Evolutionary conservation across 2,329 filamentous ascomycete species (phyloP), one percentile per base, ranked within the genome.

Genomic region (Chaetomiaceae sp.): DNA sequence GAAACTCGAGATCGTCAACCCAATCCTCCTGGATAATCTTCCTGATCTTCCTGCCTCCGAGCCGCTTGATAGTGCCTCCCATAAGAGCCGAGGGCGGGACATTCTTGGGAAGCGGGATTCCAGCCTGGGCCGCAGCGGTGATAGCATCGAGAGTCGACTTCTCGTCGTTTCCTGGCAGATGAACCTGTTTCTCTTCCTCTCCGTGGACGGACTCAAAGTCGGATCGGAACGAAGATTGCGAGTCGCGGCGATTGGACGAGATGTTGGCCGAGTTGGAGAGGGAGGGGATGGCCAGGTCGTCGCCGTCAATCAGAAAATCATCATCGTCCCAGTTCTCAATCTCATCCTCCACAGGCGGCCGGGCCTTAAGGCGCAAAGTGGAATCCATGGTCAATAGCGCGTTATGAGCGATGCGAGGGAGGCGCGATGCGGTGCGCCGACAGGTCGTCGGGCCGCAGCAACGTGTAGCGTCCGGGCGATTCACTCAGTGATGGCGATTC

Each of bases 31-130:
- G 81, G 49, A 87, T 79, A 33, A 83, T 80, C 60, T 79, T 84
- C 59, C 81, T 83, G 17, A 85, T 74, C 59, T 84, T 88, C 56
- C 80, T 78, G 49, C 81, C 81, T 40, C 90, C 90, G 27, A 97
- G 74, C 56, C 90, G 78, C 69, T 94, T 95, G 62, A 97, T 97
- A 9, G 89, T 91, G 42, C 93, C 93, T 43, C 91, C 91, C 63
- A 93, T 79, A 34, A 98, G 72, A 24, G 93, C 93, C 17, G 91
- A 95, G 24, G 86, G 81, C 1, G 91, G 89, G 26, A 97, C 81
- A 62, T 90, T 90, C 42, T 79, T 73, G 22, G 93, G 93, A 46
- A 97, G 80, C 6, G 93, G 91, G 54, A 98, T 95, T 56, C 93
- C 93, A 20, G 89, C 90, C 62, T 82, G 83, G 60, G 88, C 86